phyloP scores from a whole-genome alignment of 2,329 filamentous ascomycete genomes.

The Paracoccidioides brasiliensis region DNA sequence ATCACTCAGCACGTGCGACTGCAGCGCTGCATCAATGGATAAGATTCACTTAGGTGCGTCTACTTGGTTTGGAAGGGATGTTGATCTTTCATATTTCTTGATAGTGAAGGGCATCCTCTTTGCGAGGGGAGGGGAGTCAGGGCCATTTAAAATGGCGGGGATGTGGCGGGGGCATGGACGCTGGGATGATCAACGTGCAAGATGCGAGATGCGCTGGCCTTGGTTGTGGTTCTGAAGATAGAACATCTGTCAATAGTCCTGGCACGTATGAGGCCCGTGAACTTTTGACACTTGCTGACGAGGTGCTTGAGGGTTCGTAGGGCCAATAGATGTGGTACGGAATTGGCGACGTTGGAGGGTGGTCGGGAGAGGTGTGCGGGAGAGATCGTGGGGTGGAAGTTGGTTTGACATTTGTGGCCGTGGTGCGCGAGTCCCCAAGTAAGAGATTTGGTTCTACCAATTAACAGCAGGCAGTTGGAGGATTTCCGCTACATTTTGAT shows the following conservation, averaged over 20 bases:
- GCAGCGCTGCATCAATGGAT: slow-evolving; percentile 40
- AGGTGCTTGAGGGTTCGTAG: slow-evolving; percentile 41
- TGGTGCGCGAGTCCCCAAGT: no score
- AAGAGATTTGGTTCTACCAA: no score
- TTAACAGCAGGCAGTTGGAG: no score
- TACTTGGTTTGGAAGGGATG: slow-evolving; percentile 48
- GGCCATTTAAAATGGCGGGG: slow-evolving; percentile 45
- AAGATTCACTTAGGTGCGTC: slow-evolving; percentile 53
- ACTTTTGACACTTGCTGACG: slow-evolving; percentile 45
- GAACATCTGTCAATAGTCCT: slow-evolving; percentile 49
- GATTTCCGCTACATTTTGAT: slow-evolving; percentile 37
- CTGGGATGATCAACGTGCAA: slow-evolving; percentile 16
- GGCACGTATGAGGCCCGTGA: slow-evolving; percentile 40
- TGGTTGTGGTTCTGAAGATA: slow-evolving; percentile 58
- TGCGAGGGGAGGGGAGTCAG: slow-evolving; percentile 45
- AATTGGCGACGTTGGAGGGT: slow-evolving; percentile 37
- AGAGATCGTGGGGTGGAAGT: neutral
- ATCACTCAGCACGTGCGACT: slow-evolving; percentile 28
- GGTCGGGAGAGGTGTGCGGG: slow-evolving; percentile 45
- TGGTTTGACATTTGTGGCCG: no score
- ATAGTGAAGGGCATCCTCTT: slow-evolving; percentile 52
- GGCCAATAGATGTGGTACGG: slow-evolving; percentile 34
- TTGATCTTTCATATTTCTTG: slow-evolving; percentile 58
- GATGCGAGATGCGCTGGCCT: slow-evolving; percentile 46
- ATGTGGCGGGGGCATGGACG: slow-evolving; percentile 35